Conservation (phyloP, 306 rosid genomes). For the apple (Malus domestica) region DNA sequence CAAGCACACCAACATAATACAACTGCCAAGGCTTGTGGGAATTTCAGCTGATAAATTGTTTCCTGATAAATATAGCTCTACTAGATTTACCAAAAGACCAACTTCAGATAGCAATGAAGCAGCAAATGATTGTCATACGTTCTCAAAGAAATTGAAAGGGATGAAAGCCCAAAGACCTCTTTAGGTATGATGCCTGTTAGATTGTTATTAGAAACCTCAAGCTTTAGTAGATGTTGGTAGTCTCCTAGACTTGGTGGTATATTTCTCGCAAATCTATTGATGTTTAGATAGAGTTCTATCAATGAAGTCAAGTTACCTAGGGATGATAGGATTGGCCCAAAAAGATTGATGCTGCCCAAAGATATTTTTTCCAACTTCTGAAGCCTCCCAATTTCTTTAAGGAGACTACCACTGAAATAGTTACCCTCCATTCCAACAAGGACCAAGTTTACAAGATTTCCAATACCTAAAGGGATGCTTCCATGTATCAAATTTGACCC, state of each 20-base stretch:
- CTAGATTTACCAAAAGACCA: background rate
- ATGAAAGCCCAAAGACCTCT: background rate
- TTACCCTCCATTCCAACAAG: background rate
- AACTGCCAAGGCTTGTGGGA: background rate
- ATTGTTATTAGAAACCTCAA: background rate
- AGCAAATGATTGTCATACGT: background rate
- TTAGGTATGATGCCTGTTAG: background rate
- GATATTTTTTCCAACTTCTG: background rate
- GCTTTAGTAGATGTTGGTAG: background rate
- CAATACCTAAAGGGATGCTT: no score
- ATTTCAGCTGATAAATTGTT: background rate
- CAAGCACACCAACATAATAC: background rate
- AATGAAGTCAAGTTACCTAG: conserved; percentile 25
- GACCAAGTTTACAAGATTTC: background rate
- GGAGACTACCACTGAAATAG: background rate
- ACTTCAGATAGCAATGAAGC: background rate
- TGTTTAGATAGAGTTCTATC: background rate
- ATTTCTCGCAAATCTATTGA: conserved; percentile 16
- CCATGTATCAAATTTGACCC: no score
- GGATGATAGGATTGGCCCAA: conserved; percentile 15
- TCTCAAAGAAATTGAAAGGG: background rate
- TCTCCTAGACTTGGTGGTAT: conserved; percentile 24
- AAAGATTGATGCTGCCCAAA: background rate
- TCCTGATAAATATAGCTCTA: background rate
- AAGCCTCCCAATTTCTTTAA: conserved; percentile 13